These are phyloP conservation scores for Magnaporthales sp. DNA, from an alignment of 2,329 filamentous ascomycete genomes.

Conservation along the genomic window DNA sequence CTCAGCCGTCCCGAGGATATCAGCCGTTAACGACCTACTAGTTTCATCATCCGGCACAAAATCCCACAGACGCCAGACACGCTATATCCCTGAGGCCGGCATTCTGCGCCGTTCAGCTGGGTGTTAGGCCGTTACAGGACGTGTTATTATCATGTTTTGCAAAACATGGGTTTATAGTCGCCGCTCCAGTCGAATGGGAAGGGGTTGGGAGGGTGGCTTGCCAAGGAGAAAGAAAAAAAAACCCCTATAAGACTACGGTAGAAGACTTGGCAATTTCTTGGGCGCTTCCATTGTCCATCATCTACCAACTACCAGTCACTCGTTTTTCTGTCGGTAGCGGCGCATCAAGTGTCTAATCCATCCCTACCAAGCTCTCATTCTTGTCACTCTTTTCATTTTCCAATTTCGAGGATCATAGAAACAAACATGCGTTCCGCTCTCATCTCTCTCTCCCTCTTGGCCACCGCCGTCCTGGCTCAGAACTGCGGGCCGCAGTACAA, in stretches of 20 bases:
- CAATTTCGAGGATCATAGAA: neutral
- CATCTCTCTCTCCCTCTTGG: neutral
- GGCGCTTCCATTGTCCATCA: neutral
- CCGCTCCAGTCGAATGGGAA: neutral
- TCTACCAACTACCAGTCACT: neutral
- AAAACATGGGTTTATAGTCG: neutral
- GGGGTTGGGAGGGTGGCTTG: neutral
- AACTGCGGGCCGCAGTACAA: neutral
- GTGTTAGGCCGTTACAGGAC: neutral
- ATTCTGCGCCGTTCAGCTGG: neutral
- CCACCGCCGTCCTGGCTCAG: neutral
- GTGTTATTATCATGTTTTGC: neutral
- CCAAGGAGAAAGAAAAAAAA: neutral
- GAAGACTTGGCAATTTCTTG: neutral
- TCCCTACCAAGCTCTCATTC: neutral
- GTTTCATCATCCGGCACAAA: neutral
- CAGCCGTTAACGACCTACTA: neutral
- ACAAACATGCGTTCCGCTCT: neutral
- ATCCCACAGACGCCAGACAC: neutral
- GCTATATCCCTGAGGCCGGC: neutral
- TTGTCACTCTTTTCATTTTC: neutral
- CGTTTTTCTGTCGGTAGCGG: neutral
- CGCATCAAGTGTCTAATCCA: neutral
- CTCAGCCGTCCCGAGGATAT: neutral
- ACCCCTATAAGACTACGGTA: neutral